Evolutionary conservation across 2,329 filamentous ascomycete genomes (phyloP).

Genomic region (Microcyclospora pomicola): DNA sequence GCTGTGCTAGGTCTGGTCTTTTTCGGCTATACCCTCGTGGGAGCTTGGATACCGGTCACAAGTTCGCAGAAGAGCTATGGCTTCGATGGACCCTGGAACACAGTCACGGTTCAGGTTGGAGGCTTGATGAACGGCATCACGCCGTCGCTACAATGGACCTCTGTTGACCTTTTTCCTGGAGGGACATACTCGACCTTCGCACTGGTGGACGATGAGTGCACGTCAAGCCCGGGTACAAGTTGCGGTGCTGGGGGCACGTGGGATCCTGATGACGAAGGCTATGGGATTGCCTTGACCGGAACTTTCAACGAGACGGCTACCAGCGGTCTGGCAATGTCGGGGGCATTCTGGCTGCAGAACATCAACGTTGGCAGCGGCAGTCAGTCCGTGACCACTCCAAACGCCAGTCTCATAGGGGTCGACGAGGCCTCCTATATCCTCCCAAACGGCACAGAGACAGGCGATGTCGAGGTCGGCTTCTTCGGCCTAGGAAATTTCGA

Average conservation of each 20-base stretch:
- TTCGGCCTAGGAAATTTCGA: conserved; percentile 1
- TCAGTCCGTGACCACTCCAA: not conserved
- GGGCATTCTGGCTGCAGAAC: not conserved
- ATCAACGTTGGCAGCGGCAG: not conserved
- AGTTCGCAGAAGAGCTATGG: too few relatives aligned
- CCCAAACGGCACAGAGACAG: not conserved
- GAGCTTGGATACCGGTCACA: too few relatives aligned
- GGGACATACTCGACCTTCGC: not conserved
- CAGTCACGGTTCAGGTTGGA: too few relatives aligned
- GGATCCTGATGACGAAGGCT: not conserved
- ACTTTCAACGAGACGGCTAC: not conserved
- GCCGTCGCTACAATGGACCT: too few relatives aligned
- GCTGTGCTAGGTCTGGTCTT: too few relatives aligned
- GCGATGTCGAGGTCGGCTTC: conserved; percentile 3
- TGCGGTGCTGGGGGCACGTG: not conserved
- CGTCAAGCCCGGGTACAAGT: not conserved
- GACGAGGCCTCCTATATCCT: not conserved
- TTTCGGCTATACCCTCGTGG: too few relatives aligned
- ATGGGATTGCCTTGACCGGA: not conserved
- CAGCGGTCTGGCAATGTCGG: not conserved
- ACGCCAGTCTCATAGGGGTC: not conserved
- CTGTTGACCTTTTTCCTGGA: not conserved
- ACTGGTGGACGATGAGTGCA: not conserved
- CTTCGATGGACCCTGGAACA: too few relatives aligned
- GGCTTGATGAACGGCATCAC: too few relatives aligned